These are phyloP conservation scores for Verruconis gallopava DNA, from an alignment of 2,329 filamentous ascomycete genomes.

Conservation along the genomic window DNA sequence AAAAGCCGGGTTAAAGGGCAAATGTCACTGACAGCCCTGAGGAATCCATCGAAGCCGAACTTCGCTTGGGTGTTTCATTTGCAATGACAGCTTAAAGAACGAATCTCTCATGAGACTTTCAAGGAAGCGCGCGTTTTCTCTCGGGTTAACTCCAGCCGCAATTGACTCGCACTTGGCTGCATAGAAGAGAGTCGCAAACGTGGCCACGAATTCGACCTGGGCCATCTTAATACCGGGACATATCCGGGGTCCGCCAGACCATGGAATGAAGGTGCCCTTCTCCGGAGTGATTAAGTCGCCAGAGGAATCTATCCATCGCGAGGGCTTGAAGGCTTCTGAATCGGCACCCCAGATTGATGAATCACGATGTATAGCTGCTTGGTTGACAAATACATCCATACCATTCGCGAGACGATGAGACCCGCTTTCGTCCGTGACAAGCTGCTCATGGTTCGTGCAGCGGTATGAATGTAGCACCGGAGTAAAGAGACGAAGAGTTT, in stretches of 20 bases:
- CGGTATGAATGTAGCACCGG: slow-evolving; percentile 2
- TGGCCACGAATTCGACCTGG: slow-evolving; percentile 8
- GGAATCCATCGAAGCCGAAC: no score
- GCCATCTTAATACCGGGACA: slow-evolving; percentile 10
- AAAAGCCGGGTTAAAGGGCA: no score
- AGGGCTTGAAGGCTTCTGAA: slow-evolving; percentile 1
- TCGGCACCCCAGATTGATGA: slow-evolving; percentile 4
- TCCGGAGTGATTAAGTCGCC: not conserved
- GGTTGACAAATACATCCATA: slow-evolving; percentile 2
- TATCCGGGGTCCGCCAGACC: slow-evolving; percentile 4
- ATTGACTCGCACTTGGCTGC: no score
- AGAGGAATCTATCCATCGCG: slow-evolving; percentile 3
- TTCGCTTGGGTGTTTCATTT: no score
- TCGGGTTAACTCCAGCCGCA: no score
- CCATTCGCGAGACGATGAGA: not conserved
- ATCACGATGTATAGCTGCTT: slow-evolving; percentile 1
- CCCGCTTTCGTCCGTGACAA: not conserved
- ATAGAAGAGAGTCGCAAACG: no score
- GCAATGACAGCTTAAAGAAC: no score
- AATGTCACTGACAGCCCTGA: no score
- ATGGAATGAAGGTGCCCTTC: slow-evolving; percentile 6
- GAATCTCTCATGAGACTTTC: no score
- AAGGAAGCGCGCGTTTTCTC: no score
- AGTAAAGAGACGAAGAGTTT: slow-evolving; percentile 7
- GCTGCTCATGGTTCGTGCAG: not conserved